Evolutionary conservation across 2,329 filamentous ascomycete genomes (phyloP), one percentile per base, ranked within the genome.

Genomic region (Fusarium poae): DNA sequence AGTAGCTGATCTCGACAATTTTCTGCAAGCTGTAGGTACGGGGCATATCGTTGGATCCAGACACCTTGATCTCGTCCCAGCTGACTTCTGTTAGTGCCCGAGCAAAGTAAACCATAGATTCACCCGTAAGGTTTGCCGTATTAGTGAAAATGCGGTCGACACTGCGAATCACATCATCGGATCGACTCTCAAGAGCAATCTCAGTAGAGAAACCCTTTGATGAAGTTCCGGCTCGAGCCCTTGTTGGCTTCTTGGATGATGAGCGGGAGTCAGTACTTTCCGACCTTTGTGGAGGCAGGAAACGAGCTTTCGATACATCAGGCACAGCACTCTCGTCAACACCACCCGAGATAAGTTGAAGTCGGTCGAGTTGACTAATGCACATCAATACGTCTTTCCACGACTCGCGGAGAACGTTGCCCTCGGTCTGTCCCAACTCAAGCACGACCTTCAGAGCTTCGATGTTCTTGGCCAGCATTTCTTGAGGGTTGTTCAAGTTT

Each of bases 11-110:
- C 80, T 99, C 96, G 18, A 99, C 97, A 67, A 99, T 88, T 80
- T 99, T 99, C 77, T 99, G 96, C 65, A 99, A 83, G 81, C 94
- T 97, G 85, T 97, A 99, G 11, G 95, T 99, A 56, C 97, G 89
- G 13, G 96, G 96, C 23, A 93, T 97, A 64, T 99, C 96, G 76
- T 95, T 97, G 58, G 95, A 93, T 1, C 96, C 96, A 0, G 96
- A 98, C 5, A 96, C 97, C 77, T 97, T 95, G 75, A 99, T 99
- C 79, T 99, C 96, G 76, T 98, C 95, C 96, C 96, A 98, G 79
- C 95, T 98, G 70, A 99, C 95, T 77, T 97, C 94, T 10, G 93
- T 97, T 61, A 99, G 82, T 0, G 96, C 94, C 57, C 90, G 90
- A 51, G 97, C 95, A 77, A 99, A 99, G 77, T 97, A 91, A 2